phyloP scores from a whole-genome alignment of 345 rosid genomes.

The Citrus hindsii region DNA sequence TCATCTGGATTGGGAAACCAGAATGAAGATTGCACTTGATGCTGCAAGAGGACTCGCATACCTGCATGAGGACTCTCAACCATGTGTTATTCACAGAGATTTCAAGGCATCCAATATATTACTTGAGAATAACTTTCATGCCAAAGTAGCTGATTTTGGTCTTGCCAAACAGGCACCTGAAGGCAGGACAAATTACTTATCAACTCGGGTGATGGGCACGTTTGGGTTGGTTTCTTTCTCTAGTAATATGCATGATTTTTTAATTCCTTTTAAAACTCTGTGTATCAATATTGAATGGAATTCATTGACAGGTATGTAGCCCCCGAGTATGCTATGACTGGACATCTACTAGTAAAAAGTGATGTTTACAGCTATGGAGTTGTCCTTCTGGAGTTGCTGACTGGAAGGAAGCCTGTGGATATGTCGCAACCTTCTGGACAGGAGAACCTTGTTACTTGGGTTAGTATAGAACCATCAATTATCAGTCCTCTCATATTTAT shows the following conservation, averaged over 20 bases:
- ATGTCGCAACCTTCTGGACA: constrained; percentile 98
- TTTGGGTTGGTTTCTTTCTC: constrained; percentile 70
- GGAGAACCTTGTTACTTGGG: constrained; percentile 99
- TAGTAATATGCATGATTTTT: background rate
- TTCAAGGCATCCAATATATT: constrained; percentile 98
- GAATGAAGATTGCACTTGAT: constrained; percentile 99
- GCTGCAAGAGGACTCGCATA: constrained; percentile 98
- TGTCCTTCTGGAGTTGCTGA: constrained; percentile 89
- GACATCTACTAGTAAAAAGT: constrained; percentile 95
- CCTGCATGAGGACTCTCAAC: constrained; percentile 97
- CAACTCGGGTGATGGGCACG: constrained; percentile 99
- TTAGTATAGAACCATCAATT: constrained; percentile 29
- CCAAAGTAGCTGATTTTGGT: constrained; percentile 99
- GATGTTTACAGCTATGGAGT: constrained; percentile 99
- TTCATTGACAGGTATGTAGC: constrained; percentile 79
- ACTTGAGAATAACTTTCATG: constrained; percentile 89
- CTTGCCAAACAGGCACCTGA: constrained; percentile 99
- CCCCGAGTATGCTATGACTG: constrained; percentile 99
- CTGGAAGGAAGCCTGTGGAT: constrained; percentile 95
- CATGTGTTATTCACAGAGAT: constrained; percentile 96
- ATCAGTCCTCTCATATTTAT: background rate
- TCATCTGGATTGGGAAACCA: constrained; percentile 94
- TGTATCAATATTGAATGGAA: background rate
- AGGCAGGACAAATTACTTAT: constrained; percentile 90
- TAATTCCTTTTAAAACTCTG: background rate